phyloP scores from a whole-genome alignment of 441 rosid genomes.

The Euphorbia celastroides region DNA sequence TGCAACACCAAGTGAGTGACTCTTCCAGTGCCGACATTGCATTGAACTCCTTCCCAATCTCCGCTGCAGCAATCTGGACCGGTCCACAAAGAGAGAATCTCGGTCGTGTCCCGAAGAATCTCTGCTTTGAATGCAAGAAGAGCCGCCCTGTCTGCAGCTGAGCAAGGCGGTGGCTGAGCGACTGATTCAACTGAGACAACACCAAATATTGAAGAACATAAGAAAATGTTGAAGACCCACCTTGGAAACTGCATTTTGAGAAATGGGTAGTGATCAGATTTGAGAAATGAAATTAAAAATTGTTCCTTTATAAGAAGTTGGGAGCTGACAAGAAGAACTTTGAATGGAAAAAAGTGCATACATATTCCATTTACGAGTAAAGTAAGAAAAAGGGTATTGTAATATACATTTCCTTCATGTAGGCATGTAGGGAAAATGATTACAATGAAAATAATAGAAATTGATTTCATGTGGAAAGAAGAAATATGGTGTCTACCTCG shows the following conservation, averaged over 20 bases:
- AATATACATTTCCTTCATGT: constrained; percentile 42
- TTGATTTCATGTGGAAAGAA: constrained; percentile 15
- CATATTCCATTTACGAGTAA: constrained; percentile 20
- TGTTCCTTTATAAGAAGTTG: constrained; percentile 7
- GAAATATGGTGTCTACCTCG: constrained; percentile 25
- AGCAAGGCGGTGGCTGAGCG: constrained; percentile 38
- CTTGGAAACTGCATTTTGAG: constrained; percentile 53
- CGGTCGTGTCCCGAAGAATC: constrained; percentile 70
- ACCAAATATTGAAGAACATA: constrained; percentile 28
- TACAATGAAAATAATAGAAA: constrained; percentile 17
- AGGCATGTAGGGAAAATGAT: constrained; percentile 69
- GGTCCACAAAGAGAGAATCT: constrained; percentile 60
- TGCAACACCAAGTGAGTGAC: constrained; percentile 54
- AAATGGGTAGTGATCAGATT: constrained; percentile 37
- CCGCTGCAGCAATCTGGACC: constrained; percentile 72
- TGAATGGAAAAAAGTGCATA: constrained; percentile 20
- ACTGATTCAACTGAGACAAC: constrained; percentile 23
- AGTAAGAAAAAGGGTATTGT: constrained; percentile 25
- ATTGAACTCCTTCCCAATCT: constrained; percentile 92
- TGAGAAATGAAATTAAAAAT: constrained; percentile 10
- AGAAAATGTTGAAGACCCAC: constrained; percentile 50
- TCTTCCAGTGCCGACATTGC: constrained; percentile 62
- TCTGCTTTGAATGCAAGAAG: constrained; percentile 72
- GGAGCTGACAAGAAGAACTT: constrained; percentile 37
- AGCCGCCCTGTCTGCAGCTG: constrained; percentile 59